Evolutionary conservation across 202 grass and related monocot species (phyloP).

Genomic region (Saccharum hybrid): DNA sequence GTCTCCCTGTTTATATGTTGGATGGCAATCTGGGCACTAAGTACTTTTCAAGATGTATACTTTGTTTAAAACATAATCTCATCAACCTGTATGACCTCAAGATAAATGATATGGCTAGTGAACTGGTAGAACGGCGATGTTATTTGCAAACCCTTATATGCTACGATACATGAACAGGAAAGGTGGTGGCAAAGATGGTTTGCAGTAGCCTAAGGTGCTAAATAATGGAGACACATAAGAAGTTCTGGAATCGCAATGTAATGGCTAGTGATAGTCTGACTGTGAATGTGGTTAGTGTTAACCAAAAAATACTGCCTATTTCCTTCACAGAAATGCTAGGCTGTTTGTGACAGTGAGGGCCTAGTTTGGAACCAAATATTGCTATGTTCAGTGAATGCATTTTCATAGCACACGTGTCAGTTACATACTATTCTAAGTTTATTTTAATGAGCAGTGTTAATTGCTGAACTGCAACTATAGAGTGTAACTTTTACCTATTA

Average conservation of each 20-base stretch:
- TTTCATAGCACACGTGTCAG: background rate
- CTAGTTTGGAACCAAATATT: slow-evolving; percentile 10
- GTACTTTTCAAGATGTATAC: background rate
- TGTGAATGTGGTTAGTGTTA: background rate
- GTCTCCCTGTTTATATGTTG: background rate
- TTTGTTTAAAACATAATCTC: slow-evolving; percentile 3
- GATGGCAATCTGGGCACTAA: background rate
- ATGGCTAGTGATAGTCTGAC: background rate
- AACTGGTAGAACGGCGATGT: background rate
- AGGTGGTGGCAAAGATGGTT: background rate
- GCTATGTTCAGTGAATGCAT: background rate
- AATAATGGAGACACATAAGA: background rate
- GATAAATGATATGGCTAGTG: background rate
- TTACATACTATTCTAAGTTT: slow-evolving; percentile 29
- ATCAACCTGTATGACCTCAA: background rate
- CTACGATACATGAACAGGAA: background rate
- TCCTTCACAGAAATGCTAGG: background rate
- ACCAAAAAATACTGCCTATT: slow-evolving; percentile 15
- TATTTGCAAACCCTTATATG: slow-evolving; percentile 9
- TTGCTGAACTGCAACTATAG: background rate
- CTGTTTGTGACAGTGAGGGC: background rate
- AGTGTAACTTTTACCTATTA: background rate
- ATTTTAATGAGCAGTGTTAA: background rate
- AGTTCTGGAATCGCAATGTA: background rate
- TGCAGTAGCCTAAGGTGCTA: slow-evolving; percentile 2